A percentile compares a stretch with the other conserved stretches of the same genome.
Conservation (phyloP, 1,139 yeast species). For the Candida tetrigidarum region DNA sequence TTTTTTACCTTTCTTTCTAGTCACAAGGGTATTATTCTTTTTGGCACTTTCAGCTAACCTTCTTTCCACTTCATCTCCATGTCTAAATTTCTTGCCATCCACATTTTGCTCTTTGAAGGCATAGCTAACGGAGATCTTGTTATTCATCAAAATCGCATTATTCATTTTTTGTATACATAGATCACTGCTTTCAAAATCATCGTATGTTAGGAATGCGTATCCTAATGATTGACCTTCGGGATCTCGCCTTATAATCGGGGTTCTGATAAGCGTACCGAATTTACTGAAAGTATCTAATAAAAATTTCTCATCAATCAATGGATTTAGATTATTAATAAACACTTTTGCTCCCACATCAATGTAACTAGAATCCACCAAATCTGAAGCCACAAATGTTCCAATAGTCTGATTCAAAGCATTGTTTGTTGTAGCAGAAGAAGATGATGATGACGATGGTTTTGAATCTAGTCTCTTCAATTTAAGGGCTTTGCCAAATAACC, state of each 20-base stretch:
- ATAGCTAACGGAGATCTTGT: slow-evolving; percentile 62
- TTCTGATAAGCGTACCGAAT: slow-evolving; percentile 65
- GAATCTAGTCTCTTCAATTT: slow-evolving; percentile 58
- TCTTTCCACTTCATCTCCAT: slow-evolving; percentile 85
- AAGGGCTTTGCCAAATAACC: slow-evolving; percentile 66
- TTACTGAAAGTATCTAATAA: slow-evolving; percentile 63
- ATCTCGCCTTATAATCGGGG: slow-evolving; percentile 60
- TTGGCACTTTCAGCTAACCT: slow-evolving; percentile 70
- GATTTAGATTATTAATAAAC: slow-evolving; percentile 74
- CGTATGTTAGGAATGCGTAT: slow-evolving; percentile 64
- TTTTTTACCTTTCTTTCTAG: slow-evolving; percentile 4
- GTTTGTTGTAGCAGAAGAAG: slow-evolving; percentile 6
- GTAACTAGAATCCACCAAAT: slow-evolving; percentile 14
- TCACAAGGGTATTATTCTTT: slow-evolving; percentile 30
- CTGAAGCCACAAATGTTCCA: slow-evolving; percentile 13
- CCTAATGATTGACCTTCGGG: slow-evolving; percentile 59
- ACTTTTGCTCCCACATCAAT: slow-evolving; percentile 75
- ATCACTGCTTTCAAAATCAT: slow-evolving; percentile 72
- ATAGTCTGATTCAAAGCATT: slow-evolving; percentile 6
- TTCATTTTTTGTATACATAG: slow-evolving; percentile 71
- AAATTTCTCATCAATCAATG: slow-evolving; percentile 65
- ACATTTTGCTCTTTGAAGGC: slow-evolving; percentile 64
- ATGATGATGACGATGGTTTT: slow-evolving; percentile 1
- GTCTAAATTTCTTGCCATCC: slow-evolving; percentile 50
- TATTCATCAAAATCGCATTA: slow-evolving; percentile 71